Base-by-base conservation (phyloP, 2,329 filamentous ascomycete species). In the Phoma sp. region DNA sequence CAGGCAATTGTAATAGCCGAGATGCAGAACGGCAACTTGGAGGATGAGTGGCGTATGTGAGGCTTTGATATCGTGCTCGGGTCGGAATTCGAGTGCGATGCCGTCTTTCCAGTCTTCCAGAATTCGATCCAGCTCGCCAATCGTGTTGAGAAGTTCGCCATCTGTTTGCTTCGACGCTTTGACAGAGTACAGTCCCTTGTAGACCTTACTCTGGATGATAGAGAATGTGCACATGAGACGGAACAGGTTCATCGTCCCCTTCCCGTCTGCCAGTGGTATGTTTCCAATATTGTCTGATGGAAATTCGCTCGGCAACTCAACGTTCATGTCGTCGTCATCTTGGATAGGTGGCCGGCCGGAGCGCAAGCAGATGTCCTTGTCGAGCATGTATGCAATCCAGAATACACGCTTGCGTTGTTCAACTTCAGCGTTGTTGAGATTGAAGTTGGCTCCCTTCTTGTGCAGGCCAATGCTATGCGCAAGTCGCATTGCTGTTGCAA, bases 1-100 rank as follows among this genome's bases (percentile, higher is more conserved):
- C 46, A 99, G 79, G 68, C 93, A 97, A 74, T 99, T 99, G 80
- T 98, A 98, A 76, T 99, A 99, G 1, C 92, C 89, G 69, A 99
- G 96, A 74, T 99, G 95, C 54, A 99, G 80, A 73, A 96, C 91
- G 57, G 96, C 93, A 47, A 99, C 87, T 63, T 98, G 94, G 19
- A 99, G 81, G 19, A 98, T 93, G n/a, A 98, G 82, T 0, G 94
- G 93, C 0, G 92, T 96, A 74, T 97, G 92, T 0, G 89, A 90
- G 0, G 92, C 91, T 74, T 92, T 93, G 75, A 99, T 98, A 75
- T 97, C 93, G 72, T 97, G 88, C 75, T 98, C 95, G 0, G 95
- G 95, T n/a, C 95, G 86, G 78, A 97, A 98, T 69, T 98, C 95
- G 53, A 96, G 84, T 2, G 95, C 94, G 49, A 99, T 98, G 46